Conservation (phyloP, 1,284 basidiomycete genomes). For the Heterobasidion irregulare region DNA sequence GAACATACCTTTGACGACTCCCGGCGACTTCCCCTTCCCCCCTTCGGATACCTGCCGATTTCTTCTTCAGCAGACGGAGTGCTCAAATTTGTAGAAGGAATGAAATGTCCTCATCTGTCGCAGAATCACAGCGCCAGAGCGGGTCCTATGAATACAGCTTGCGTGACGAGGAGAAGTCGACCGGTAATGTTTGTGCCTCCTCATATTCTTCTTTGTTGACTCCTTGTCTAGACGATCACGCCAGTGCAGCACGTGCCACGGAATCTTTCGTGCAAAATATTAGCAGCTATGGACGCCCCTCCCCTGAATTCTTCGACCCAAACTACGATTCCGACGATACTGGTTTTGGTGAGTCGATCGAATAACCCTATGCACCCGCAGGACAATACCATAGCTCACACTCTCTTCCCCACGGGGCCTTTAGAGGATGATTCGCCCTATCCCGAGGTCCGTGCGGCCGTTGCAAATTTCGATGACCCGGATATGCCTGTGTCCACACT, state of each 20-base stretch:
- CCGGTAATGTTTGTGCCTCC: background rate
- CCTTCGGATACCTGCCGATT: background rate
- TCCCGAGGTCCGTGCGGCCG: conserved; percentile 71
- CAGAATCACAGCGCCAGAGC: conserved; percentile 3
- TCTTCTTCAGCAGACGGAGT: background rate
- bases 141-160: background rate
- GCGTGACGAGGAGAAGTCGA: conserved; percentile 1
- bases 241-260: background rate
- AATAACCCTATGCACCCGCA: background rate
- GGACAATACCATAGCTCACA: background rate
- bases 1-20: background rate
- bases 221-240: background rate
- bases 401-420: background rate
- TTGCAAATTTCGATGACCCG: conserved; percentile 66
- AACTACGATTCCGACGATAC: conserved; percentile 1
- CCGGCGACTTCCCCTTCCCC: background rate
- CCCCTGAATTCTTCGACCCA: background rate
- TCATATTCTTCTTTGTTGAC: background rate
- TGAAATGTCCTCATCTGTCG: conserved; percentile 2
- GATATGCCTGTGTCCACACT: conserved; percentile 52
- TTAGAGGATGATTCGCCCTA: conserved; percentile 55
- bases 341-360: background rate
- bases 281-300: background rate
- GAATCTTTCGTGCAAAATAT: background rate
- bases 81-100: background rate